phyloP scores from a whole-genome alignment of 768 basidiomycete species.

The Panaeolus papilionaceus region DNA sequence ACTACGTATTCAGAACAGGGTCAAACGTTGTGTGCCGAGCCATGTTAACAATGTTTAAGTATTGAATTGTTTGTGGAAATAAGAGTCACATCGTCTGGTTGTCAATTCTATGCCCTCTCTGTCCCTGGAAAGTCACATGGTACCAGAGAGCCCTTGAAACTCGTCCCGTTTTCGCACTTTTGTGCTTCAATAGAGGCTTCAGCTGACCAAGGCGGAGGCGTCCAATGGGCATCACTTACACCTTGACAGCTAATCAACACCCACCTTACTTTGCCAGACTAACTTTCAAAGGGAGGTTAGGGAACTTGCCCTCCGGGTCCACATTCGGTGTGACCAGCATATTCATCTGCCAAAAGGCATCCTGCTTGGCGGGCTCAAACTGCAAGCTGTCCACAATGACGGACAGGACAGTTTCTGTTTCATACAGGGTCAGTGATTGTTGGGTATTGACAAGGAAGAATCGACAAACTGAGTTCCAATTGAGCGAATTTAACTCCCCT shows the following conservation, averaged over 20 bases:
- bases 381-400: conserved; percentile 29
- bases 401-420: conserved; percentile 31
- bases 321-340: conserved; percentile 30
- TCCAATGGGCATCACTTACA: too few species aligned
- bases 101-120: too few species aligned
- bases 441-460: background rate
- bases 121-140: too few species aligned
- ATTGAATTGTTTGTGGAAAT: too few species aligned
- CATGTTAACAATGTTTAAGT: too few species aligned
- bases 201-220: too few species aligned
- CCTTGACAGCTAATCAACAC: background rate
- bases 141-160: too few species aligned
- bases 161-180: too few species aligned
- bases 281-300: conserved; percentile 27
- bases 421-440: background rate
- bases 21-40: too few species aligned
- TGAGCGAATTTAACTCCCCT: conserved; percentile 57
- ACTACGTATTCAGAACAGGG: too few species aligned
- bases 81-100: too few species aligned
- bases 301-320: conserved; percentile 27
- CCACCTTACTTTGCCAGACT: conserved; percentile 16
- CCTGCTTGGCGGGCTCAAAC: conserved; percentile 29
- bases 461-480: conserved; percentile 52
- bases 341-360: conserved; percentile 36
- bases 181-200: too few species aligned